These are phyloP conservation scores for Eutreptiella sp. DNA, from an alignment of 208 protist species.

Conservation along the genomic window DNA sequence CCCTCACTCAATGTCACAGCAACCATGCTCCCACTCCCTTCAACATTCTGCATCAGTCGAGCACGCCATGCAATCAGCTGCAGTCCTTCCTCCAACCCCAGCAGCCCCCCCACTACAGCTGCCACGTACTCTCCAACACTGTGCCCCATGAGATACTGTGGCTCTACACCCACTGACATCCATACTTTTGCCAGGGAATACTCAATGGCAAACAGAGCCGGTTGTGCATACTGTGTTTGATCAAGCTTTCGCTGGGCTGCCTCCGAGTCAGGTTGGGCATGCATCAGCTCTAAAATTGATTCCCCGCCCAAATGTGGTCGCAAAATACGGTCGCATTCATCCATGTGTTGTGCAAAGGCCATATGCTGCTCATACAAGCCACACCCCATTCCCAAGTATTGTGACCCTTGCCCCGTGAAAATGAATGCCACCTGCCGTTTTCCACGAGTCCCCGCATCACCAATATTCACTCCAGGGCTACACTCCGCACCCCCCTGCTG, in stretches of 20 bases:
- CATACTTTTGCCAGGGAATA: conserved; percentile 30
- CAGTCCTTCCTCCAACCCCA: conserved; percentile 37
- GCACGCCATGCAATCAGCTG: conserved; percentile 19
- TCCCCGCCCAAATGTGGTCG: too few relatives aligned
- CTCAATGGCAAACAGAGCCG: conserved; percentile 39
- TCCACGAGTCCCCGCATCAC: too few relatives aligned
- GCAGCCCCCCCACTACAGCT: conserved; percentile 26
- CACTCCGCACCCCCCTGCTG: too few relatives aligned
- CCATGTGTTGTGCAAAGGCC: conserved; percentile 31
- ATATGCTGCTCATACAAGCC: conserved; percentile 29
- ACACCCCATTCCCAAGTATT: conserved; percentile 41
- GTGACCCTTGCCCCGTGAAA: conserved; percentile 43
- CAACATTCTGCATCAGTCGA: too few relatives aligned
- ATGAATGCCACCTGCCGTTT: conserved; percentile 42
- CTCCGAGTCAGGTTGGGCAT: too few relatives aligned
- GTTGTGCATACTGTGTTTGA: conserved; percentile 16
- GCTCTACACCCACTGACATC: conserved; percentile 27
- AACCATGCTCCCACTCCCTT: too few relatives aligned
- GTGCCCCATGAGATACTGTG: conserved; percentile 38
- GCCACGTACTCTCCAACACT: conserved; percentile 42
- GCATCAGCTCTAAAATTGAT: too few relatives aligned
- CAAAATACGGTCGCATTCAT: conserved; percentile 29
- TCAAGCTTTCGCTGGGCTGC: background rate
- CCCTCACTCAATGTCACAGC: conserved; percentile 2
- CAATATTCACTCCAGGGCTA: too few relatives aligned